A percentile compares a stretch with the other conserved stretches of the same genome.
phyloP scores from a whole-genome alignment of 495 filamentous ascomycete species.

The Clavariopsis aquatica region DNA sequence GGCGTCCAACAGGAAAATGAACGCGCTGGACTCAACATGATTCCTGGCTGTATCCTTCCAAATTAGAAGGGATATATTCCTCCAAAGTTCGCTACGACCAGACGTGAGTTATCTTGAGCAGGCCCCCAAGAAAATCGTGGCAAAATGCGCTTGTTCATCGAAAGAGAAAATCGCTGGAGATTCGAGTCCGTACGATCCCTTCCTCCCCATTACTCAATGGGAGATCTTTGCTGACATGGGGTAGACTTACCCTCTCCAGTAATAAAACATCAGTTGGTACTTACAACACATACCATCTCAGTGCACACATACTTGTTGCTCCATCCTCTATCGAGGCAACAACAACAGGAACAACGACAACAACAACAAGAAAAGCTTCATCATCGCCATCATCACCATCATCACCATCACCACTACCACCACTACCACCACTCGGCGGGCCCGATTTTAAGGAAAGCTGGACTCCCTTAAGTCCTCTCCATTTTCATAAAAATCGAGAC shows the following conservation, averaged over 20 bases:
- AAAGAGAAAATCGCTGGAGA: constrained; percentile 13
- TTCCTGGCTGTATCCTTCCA: not conserved
- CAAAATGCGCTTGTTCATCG: constrained; percentile 16
- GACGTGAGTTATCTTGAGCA: constrained; percentile 13
- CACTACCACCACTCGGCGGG: constrained; percentile 9
- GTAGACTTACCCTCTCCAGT: constrained; percentile 18
- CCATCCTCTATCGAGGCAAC: not conserved
- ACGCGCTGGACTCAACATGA: not conserved
- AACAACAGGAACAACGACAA: too few species aligned
- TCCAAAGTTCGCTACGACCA: constrained; percentile 4
- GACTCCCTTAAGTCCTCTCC: not conserved
- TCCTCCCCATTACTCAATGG: not conserved
- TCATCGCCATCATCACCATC: too few species aligned
- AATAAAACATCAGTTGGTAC: not conserved
- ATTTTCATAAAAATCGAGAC: not conserved
- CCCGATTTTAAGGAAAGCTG: not conserved
- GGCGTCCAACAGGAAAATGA: constrained; percentile 9
- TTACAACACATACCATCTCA: not conserved
- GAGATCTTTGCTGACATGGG: not conserved
- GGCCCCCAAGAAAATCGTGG: constrained; percentile 10
- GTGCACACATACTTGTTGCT: not conserved
- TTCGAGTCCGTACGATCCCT: constrained; percentile 21
- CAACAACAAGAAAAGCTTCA: too few species aligned
- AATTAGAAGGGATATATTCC: constrained; percentile 14
- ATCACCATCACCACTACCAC: too few species aligned